Evolutionary conservation across 2,329 filamentous ascomycete genomes (phyloP), one percentile per base, ranked within the genome.

Genomic region (Hirsutella thompsonii): DNA sequence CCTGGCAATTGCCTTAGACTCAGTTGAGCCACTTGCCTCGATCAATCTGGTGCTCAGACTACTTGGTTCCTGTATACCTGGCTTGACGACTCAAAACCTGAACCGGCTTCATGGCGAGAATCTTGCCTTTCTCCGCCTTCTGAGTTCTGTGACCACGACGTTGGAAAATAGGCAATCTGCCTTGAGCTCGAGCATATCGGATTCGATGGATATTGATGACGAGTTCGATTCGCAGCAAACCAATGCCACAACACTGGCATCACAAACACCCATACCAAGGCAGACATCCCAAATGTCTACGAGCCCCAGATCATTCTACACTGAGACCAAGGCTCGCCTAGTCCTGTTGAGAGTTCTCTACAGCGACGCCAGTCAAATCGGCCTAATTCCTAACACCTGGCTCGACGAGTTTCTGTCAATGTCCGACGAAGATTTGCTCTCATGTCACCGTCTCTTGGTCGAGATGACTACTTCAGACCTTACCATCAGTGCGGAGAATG

Each of bases 191-290:
- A 36, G 54, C 4, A 60, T 67, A 9, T 48, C 62, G 2, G 76
- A 81, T 47, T 54, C 68, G 5, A 81, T 84, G 77, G 79, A 85
- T 42, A 52, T 87, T 5, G 82, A 87, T 50, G 68, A 74, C 11
- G 72, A 74, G 2, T 78, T 81, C 41, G 72, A 76, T 33, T 77
- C 76, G 0, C 76, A 81, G 47, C 64, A 64, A 40, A 78, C 70
- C 46, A 66, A 66, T 20, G 61, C 55, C 20, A 67, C 63, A 38
- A 54, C 57, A 14, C 45, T 54, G 1, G 55, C 63, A 23, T 62
- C 59, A 26, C 43, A 47, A 1, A 50, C 58, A 18, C 53, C 69
- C 14, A 53, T 76, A 34, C 65, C 75, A 34, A 66, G 73, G 16
- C 61, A 63, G 18, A 66, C 67, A 35, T 53, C 59, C 6, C 55